These are phyloP conservation scores for Periconia digitata DNA, from an alignment of 2,329 filamentous ascomycete genomes.

Conservation along the genomic window DNA sequence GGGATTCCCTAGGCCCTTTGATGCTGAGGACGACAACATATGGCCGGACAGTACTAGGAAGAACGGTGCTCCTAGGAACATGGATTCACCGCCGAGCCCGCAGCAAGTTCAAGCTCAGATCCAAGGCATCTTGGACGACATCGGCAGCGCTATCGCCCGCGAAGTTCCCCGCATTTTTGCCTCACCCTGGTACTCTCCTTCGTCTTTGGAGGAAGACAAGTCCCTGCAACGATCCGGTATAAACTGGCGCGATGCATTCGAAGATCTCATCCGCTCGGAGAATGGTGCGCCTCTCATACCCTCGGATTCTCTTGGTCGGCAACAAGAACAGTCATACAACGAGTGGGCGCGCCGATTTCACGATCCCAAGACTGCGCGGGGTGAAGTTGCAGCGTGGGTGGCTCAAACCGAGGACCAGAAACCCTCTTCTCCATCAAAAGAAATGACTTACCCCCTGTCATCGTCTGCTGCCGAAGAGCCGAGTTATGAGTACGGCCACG, in stretches of 20 bases:
- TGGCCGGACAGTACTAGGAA: conserved; percentile 7
- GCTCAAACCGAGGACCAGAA: neutral
- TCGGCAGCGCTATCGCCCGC: neutral
- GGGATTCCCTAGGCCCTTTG: conserved; percentile 33
- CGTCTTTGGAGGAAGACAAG: conserved; percentile 54
- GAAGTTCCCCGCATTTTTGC: conserved; percentile 5
- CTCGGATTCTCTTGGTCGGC: conserved; percentile 10
- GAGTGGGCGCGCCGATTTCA: conserved; percentile 16
- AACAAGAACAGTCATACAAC: conserved; percentile 10
- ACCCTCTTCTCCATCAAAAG: neutral
- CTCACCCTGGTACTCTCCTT: conserved; percentile 52
- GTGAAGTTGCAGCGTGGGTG: neutral
- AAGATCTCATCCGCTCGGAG: conserved; percentile 56
- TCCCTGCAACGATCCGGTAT: conserved; percentile 38
- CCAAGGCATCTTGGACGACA: conserved; percentile 24
- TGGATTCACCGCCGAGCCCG: conserved; percentile 4
- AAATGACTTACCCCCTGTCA: neutral
- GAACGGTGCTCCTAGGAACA: neutral
- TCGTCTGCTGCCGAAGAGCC: conserved; percentile 29
- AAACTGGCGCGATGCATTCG: conserved; percentile 60
- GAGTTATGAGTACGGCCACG: conserved; percentile 35
- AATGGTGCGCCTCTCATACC: conserved; percentile 18
- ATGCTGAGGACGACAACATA: conserved; percentile 13
- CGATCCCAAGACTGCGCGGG: neutral
- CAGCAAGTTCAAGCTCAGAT: conserved; percentile 11